Percentiles rank a stretch among this genome's conserved stretches.
phyloP scores from a whole-genome alignment of 2,329 filamentous ascomycete species.

The Microcyclospora tardicrescens region DNA sequence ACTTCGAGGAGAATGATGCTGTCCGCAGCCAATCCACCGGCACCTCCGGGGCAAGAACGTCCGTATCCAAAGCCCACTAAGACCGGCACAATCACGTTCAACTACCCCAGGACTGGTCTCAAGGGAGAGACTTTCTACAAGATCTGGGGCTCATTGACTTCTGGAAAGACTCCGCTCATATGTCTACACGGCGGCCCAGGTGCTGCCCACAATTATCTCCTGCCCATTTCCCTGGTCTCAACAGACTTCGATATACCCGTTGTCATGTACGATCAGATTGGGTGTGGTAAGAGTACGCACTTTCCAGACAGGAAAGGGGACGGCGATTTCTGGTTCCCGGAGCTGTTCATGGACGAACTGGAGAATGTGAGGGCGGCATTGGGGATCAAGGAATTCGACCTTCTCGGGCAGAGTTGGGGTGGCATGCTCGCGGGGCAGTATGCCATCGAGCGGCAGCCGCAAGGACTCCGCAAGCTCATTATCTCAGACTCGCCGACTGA shows the following conservation, averaged over 20 bases:
- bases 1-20: too few species aligned
- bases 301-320: slow-evolving; percentile 34
- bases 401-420: slow-evolving; percentile 42
- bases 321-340: slow-evolving; percentile 34
- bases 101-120: slow-evolving; percentile 20
- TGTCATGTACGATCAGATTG: slow-evolving; percentile 44
- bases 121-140: slow-evolving; percentile 29
- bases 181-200: slow-evolving; percentile 36
- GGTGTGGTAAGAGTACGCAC: slow-evolving; percentile 37
- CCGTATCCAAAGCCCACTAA: slow-evolving; percentile 13
- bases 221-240: slow-evolving; percentile 26
- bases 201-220: slow-evolving; percentile 25
- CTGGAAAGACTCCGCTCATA: slow-evolving; percentile 21
- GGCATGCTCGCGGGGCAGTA: slow-evolving; percentile 37
- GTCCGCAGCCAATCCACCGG: background rate
- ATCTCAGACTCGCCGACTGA: slow-evolving; percentile 18
- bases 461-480: slow-evolving; percentile 28
- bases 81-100: slow-evolving; percentile 22
- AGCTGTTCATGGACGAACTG: slow-evolving; percentile 38
- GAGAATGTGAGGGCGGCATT: slow-evolving; percentile 35
- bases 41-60: slow-evolving; percentile 13
- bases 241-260: slow-evolving; percentile 29
- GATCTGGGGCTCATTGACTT: slow-evolving; percentile 25
- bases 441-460: slow-evolving; percentile 25
- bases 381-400: slow-evolving; percentile 28